A percentile compares a stretch with the other conserved stretches of the same genome.
Conservation (phyloP, 345 rosid genomes). For the Salix arbutifolia region DNA sequence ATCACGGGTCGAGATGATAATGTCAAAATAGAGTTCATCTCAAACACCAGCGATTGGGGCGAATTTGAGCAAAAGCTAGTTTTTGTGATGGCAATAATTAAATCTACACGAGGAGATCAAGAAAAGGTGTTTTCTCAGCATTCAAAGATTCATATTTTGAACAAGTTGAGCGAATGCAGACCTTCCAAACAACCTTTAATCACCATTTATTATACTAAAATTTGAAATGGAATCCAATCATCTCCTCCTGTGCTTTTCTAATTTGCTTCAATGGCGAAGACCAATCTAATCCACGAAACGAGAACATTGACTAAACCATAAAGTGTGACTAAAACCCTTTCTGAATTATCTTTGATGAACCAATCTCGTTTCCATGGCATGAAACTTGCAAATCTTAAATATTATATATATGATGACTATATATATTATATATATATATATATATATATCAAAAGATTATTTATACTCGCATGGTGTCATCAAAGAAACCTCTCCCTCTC, state of each 20-base stretch:
- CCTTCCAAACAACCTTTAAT: slow-evolving; percentile 1
- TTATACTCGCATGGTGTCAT: background rate
- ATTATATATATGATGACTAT: background rate
- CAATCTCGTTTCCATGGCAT: background rate
- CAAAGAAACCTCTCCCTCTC: background rate
- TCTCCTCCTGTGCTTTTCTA: background rate
- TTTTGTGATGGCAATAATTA: background rate
- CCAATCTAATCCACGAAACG: slow-evolving; percentile 5
- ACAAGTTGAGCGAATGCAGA: slow-evolving; percentile 6
- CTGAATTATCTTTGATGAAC: background rate
- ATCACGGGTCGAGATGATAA: background rate
- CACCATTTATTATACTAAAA: background rate
- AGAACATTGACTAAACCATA: slow-evolving; percentile 11
- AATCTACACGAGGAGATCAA: background rate
- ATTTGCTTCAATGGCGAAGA: slow-evolving; percentile 4
- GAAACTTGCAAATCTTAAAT: background rate
- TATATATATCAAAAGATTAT: background rate
- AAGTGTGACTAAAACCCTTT: background rate
- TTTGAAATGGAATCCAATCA: slow-evolving; percentile 4
- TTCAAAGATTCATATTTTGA: slow-evolving; percentile 6
- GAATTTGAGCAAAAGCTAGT: too few species aligned
- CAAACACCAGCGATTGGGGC: background rate
- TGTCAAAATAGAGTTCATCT: background rate
- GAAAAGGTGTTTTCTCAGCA: background rate
- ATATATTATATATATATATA: background rate